Base-by-base conservation (phyloP, 768 basidiomycete genomes). In the Candolleomyces aberdarensis region DNA sequence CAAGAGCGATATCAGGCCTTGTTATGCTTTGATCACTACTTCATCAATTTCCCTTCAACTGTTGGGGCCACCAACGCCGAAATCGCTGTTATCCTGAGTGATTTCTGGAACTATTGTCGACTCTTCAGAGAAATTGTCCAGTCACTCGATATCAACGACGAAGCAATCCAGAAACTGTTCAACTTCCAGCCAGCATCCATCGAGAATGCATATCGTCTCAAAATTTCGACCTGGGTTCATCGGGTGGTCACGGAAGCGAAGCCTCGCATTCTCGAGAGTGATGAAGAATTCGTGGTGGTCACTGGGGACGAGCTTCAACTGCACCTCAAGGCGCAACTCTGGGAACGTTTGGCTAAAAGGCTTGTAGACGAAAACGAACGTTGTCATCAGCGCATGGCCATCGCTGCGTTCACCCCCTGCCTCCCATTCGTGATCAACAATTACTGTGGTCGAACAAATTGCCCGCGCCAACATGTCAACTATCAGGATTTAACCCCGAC, bases 11-110 rank as follows among this genome's bases (percentile, higher is more conserved):
- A 74, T 8, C 74, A 78, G 0, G 77, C 78, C 11, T 62, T 82
- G 0, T 70, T 83, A 5, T 80, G 80, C 56, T 64, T 83, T 11
- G 78, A 83, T 61, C 75, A 78, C 58, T 65, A 71, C 47, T 83
- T 80, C 63, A 57, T 63, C 10, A 57, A 59, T 10, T 64, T 71
- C 5, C 71, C 73, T 7, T 56, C 53, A 3, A 66, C 78, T 17
- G 61, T 65, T 10, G 64, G 66, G 4, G 60, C 70, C 20, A 65
- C 60, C 0, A 66, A 72, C 2, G 41, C 59, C 11, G 69, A 70
- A n/a, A 63, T 80, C 5, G 64, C 71, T 9, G 29, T 61, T 1
- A 65, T 69, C n/a, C 69, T 84, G 2, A 44, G 63, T 5, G 58
- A 65, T 5, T 83, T 82, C 62, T 62, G 66, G 5, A 22, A 53